A percentile compares a stretch with the other conserved stretches of the same genome.
These are phyloP conservation scores for Helminthosporium solani DNA, from an alignment of 2,329 filamentous ascomycete species.

Conservation along the genomic window DNA sequence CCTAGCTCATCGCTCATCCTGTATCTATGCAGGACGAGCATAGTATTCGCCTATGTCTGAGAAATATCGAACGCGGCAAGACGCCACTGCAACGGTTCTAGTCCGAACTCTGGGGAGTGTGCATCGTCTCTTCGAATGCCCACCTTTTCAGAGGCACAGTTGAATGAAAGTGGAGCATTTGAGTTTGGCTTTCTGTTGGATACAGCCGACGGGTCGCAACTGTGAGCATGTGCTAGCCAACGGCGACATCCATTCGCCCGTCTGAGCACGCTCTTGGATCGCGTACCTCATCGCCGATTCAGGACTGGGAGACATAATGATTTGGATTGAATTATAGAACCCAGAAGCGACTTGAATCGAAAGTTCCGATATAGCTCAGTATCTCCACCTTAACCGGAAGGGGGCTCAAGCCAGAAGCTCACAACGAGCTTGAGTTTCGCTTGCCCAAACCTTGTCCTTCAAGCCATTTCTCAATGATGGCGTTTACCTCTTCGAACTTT, in stretches of 20 bases:
- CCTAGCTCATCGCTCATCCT: neutral
- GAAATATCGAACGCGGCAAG: no score
- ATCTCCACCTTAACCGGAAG: conserved; percentile 4
- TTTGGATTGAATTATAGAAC: conserved; percentile 5
- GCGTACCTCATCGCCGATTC: conserved; percentile 14
- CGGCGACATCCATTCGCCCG: neutral
- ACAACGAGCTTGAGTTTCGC: conserved; percentile 47
- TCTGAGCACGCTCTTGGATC: conserved; percentile 3
- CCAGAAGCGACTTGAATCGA: neutral
- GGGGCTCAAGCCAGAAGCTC: conserved; percentile 11
- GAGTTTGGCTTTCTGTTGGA: neutral
- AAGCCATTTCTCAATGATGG: conserved; percentile 67
- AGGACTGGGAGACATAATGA: conserved; percentile 4
- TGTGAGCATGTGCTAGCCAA: conserved; percentile 9
- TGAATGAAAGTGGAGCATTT: conserved; percentile 4
- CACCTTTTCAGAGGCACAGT: neutral
- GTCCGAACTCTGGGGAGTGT: no score
- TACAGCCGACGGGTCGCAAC: neutral
- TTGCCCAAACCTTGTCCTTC: conserved; percentile 53
- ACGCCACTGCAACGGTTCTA: no score
- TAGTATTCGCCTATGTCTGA: no score
- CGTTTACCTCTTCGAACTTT: conserved; percentile 69
- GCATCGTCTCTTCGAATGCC: neutral
- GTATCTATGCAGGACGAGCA: neutral
- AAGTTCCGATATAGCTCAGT: neutral